Evolutionary conservation across 108 stramenopile species (phyloP), one percentile per base, ranked within the genome.

Genomic region (Nannochloropsis gaditana): DNA sequence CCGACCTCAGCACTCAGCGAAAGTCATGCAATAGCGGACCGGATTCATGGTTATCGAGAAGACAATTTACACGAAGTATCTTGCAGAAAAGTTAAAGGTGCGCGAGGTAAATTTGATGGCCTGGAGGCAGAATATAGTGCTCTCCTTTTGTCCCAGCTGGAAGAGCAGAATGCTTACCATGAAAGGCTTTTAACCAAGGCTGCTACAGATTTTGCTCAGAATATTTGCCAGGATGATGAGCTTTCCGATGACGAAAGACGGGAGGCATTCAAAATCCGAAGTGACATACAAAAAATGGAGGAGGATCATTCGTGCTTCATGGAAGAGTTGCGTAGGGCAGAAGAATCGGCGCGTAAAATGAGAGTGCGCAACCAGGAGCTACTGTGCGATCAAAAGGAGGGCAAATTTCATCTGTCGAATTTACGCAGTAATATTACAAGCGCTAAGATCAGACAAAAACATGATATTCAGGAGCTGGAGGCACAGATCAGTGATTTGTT

Each of bases 131-230:
- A 85, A 10, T 85, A 85, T 85, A 80, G 80, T 31, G 42, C 9
- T 4, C 41, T 85, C 3, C 17, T 85, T 79, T 17, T 42, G 41
- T 43, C 21, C 11, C 84, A 85, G 80, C 41, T 85, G 79, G 79
- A 85, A 80, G 84, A 85, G 19, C 84, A 85, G 59, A 79, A 85
- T 9, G 2, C 41, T 42, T 45, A 85, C 31, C 80, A 45, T 17
- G 84, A 85, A 21, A 79, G 80, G 31, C 17, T 85, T 2, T 5
- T 85, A 2, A 79, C 84, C 4, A 73, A 73, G 59, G n/a, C 59
- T 15, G 59, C 59, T n/a, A n/a, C 59, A 73, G 59, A 73, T 15
- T n/a, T 73, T 0, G 59, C 59, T 4, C 59, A 73, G 4, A 73
- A n/a, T 73, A n/a, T 6, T n/a, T 73, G 59, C n/a, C 59, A 73